Evolutionary conservation across 148 eudicot genomes (phyloP).

Genomic region (Dysphania ambrosioides): DNA sequence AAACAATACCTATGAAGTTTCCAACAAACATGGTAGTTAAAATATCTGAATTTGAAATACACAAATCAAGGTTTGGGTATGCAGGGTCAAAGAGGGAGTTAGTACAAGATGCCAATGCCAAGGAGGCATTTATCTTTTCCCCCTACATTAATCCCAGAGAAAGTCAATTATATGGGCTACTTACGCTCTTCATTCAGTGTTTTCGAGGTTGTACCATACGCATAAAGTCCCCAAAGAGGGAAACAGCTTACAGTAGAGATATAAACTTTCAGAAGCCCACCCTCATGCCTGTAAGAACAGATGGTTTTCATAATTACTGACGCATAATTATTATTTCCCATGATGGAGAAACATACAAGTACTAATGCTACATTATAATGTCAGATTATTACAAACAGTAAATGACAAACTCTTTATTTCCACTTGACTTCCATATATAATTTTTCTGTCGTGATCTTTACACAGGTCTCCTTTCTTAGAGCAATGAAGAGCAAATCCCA

Average conservation of each 20-base stretch:
- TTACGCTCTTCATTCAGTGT: conserved; percentile 61
- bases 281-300: conserved; percentile 66
- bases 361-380: not conserved
- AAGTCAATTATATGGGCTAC: conserved; percentile 17
- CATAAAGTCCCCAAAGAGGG: conserved; percentile 34
- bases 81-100: not conserved
- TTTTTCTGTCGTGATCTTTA: not conserved
- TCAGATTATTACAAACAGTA: not conserved
- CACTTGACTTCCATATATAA: not conserved
- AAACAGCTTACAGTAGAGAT: conserved; percentile 36
- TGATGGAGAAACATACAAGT: not conserved
- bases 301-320: not conserved
- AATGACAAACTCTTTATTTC: not conserved
- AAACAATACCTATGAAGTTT: conserved; percentile 86
- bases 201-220: conserved; percentile 32
- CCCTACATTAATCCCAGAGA: not conserved
- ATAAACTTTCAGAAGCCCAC: conserved; percentile 56
- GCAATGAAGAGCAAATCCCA: not conserved
- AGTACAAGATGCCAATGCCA: not conserved
- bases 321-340: not conserved
- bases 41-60: conserved; percentile 57
- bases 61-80: not conserved
- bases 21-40: conserved; percentile 80
- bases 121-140: not conserved
- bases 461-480: not conserved